Evolutionary conservation across 2,329 filamentous ascomycete genomes (phyloP), one percentile per base, ranked within the genome.

Genomic region (Penicillium psychrosexuale): DNA sequence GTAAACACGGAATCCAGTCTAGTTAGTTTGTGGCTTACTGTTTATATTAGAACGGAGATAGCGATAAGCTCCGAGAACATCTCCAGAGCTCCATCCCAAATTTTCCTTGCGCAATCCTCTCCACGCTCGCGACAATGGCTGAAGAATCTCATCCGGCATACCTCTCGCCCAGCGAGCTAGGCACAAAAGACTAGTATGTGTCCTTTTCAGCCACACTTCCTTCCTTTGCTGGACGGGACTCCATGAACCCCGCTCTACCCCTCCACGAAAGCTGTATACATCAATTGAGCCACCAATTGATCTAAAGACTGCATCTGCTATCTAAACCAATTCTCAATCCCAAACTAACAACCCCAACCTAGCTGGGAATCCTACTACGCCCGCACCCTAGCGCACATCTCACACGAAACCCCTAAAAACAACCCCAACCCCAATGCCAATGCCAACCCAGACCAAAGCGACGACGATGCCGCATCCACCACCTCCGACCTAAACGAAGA

Each of bases 171-270:
- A 96, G 82, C 80, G 70, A 84, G 71, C 83, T 97, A 30, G 93
- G 93, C 47, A 96, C 91, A 30, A 96, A 91, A 75, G 87, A 93
- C 80, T 95, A 96, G 91, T 95, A 78, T 66, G 84, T 80, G 2
- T 22, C 3, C 27, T 8, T 11, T 22, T 13, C 15, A 33, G 24
- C 22, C 12, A 6, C 27, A 43, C 28, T 24, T 17, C 24, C 33
- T 3, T 34, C 15, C 36, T 11, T 31, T 24, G 12, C 12, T 17
- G 5, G n/a, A 27, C 38, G 40, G 39, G 33, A 48, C 22, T 43
- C 22, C 6, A 30, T 15, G 30, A 24, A 55, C 55, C 52, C 48
- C 49, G 38, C 47, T 49, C 36, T 55, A 38, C 56, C 54, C 42
- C 55, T 48, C 45, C 47, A 44, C 2, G 1, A 24, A 15, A 28